phyloP scores from a whole-genome alignment of 2,329 filamentous ascomycete genomes.

The Aspergillus unguis region DNA sequence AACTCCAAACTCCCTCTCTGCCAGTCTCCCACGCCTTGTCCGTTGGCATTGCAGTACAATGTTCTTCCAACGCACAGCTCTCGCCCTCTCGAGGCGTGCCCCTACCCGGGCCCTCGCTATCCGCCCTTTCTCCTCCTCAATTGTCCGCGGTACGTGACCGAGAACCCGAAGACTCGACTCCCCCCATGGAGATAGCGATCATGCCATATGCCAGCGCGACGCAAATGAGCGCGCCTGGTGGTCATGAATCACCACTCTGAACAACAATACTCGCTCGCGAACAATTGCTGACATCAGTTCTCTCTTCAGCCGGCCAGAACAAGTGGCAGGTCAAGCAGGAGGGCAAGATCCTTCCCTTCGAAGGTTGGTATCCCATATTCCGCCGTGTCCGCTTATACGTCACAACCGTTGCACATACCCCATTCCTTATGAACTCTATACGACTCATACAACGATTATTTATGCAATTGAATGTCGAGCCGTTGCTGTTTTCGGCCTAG shows the following conservation, averaged over 20 bases:
- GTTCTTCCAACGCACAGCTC: slow-evolving; percentile 48
- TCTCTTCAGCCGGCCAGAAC: slow-evolving; percentile 32
- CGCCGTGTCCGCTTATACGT: slow-evolving; percentile 3
- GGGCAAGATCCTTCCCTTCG: slow-evolving; percentile 45
- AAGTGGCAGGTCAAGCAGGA: slow-evolving; percentile 42
- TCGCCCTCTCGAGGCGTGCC: slow-evolving; percentile 46
- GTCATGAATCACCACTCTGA: background rate
- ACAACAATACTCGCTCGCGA: background rate
- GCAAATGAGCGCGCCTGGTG: slow-evolving; percentile 22
- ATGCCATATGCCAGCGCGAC: slow-evolving; percentile 13
- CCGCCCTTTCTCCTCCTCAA: slow-evolving; percentile 46
- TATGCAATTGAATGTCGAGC: slow-evolving; percentile 7
- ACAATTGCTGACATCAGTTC: slow-evolving; percentile 23
- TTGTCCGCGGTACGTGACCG: slow-evolving; percentile 46
- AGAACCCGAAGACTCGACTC: slow-evolving; percentile 18
- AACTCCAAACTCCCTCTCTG: slow-evolving; percentile 33
- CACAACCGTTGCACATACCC: slow-evolving; percentile 14
- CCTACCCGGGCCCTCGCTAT: slow-evolving; percentile 41
- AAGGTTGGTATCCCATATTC: slow-evolving; percentile 35
- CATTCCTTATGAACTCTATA: background rate
- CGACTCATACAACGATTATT: background rate
- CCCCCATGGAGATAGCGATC: slow-evolving; percentile 5
- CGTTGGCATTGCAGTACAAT: slow-evolving; percentile 33
- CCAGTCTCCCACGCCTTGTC: slow-evolving; percentile 26
- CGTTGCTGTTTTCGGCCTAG: background rate